Base-by-base conservation (phyloP, 2,329 filamentous ascomycete species). In the Cryoendolithus antarcticus region DNA sequence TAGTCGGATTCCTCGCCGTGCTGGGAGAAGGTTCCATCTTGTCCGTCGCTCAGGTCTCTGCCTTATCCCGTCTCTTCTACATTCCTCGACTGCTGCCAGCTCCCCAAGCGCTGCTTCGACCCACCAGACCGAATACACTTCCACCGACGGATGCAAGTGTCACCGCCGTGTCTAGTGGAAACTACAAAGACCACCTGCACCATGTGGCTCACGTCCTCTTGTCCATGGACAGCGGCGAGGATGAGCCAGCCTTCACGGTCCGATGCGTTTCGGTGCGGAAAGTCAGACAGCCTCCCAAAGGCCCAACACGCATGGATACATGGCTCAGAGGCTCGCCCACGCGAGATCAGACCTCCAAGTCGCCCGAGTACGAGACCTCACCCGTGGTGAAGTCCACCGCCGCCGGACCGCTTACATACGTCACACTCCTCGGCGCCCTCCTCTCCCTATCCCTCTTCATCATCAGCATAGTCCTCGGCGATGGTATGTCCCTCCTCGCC, bases 1-100 rank as follows among this genome's bases (percentile, higher is more conserved):
- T 72, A 35, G 69, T 73, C 42, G 69, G 69, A 51, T 71, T 71
- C 50, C 64, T 72, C n/a, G 68, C 68, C 41, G 66, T 72, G 44
- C 54, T 71, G 21, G 68, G 68, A 34, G 67, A 71, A 52, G 66
- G 67, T 54, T 67, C 63, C 35, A 62, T 71, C n/a, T 55, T 65
- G 6, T 62, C 66, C 30, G 70, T 67, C 46, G 65, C 67, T 15
- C 66, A 70, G 50, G 66, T 71, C 11, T 62, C 65, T 4, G 67
- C 67, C 0, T 56, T 71, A 4, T 70, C 67, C 6, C 58, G 53
- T 51, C 63, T 68, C 50, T 65, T 67, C 46, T 69, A 64, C 44
- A 53, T 71, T 4, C 68, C 68, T 29, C 62, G 68, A 29, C 59
- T 71, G 30, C 56, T 71, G 8, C 68, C 68, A 19, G 68, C 68